These are phyloP conservation scores for Paracorniculantispora psalliotae DNA, from an alignment of 2,329 filamentous ascomycete genomes.

Conservation along the genomic window DNA sequence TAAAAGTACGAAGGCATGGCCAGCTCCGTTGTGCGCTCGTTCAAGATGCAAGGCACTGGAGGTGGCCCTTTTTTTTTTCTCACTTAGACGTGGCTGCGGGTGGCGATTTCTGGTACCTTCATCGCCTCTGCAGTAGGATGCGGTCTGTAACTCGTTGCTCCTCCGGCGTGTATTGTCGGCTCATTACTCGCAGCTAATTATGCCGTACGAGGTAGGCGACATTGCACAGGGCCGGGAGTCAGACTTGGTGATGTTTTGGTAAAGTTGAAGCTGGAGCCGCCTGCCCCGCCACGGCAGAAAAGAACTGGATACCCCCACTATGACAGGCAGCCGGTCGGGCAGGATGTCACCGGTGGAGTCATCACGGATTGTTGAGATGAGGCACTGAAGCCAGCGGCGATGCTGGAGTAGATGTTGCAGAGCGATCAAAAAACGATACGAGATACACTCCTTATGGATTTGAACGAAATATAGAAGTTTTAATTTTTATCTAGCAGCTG, in stretches of 20 bases:
- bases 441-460: too few relatives aligned
- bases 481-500: too few relatives aligned
- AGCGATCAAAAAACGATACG: too few relatives aligned
- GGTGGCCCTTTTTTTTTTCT: too few relatives aligned
- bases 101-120: not conserved
- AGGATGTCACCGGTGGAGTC: not conserved
- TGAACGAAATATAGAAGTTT: too few relatives aligned
- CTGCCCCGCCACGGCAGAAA: constrained; percentile 2
- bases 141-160: not conserved
- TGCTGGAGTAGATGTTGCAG: too few relatives aligned
- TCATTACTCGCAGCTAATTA: not conserved
- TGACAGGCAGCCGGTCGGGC: not conserved
- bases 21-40: constrained; percentile 4
- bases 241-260: not conserved
- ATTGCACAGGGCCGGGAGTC: not conserved
- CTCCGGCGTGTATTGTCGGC: not conserved
- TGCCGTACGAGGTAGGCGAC: not conserved
- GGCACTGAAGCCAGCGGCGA: too few relatives aligned
- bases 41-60: too few relatives aligned
- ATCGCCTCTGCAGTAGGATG: not conserved
- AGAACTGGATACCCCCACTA: not conserved
- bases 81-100: too few relatives aligned
- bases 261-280: not conserved
- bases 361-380: not conserved
- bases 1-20: constrained; percentile 60